Percentiles rank a stretch among this genome's conserved stretches.
These are phyloP conservation scores for Candida sanyaensis DNA, from an alignment of 1,139 yeast genomes.

Conservation along the genomic window DNA sequence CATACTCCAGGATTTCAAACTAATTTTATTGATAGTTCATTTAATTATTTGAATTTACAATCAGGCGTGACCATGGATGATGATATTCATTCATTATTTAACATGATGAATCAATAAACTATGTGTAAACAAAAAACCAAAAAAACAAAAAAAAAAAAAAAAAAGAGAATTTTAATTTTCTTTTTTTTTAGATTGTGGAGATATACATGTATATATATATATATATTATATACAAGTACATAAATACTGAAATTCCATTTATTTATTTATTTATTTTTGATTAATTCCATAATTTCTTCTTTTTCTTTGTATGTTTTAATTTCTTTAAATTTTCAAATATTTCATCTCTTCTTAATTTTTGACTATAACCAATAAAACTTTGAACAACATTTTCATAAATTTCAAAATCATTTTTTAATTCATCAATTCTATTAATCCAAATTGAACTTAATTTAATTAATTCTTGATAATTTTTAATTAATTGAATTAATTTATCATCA, in stretches of 20 bases:
- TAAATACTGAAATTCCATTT: not conserved
- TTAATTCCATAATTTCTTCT: conserved; percentile 17
- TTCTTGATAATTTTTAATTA: conserved; percentile 26
- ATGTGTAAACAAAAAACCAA: not conserved
- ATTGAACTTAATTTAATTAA: conserved; percentile 42
- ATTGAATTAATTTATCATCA: conserved; percentile 30
- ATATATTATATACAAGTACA: not conserved
- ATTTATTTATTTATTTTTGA: not conserved
- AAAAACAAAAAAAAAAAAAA: too few relatives aligned
- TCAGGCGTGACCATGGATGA: conserved; percentile 41
- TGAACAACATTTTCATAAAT: conserved; percentile 73
- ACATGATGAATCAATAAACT: conserved; percentile 18
- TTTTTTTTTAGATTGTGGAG: not conserved
- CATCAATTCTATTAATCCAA: conserved; percentile 50
- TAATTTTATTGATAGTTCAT: conserved; percentile 48
- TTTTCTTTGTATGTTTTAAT: conserved; percentile 21
- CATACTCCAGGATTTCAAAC: conserved; percentile 38
- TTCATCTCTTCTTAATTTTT: conserved; percentile 53
- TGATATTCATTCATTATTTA: conserved; percentile 35
- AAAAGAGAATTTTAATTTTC: too few relatives aligned
- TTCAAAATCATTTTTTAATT: conserved; percentile 53
- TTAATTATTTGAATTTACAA: conserved; percentile 48
- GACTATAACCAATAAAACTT: conserved; percentile 70
- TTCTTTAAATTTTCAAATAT: conserved; percentile 39
- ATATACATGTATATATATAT: not conserved